Conservation (phyloP, 2,329 filamentous ascomycete species). For the Knoxdaviesia capensis region DNA sequence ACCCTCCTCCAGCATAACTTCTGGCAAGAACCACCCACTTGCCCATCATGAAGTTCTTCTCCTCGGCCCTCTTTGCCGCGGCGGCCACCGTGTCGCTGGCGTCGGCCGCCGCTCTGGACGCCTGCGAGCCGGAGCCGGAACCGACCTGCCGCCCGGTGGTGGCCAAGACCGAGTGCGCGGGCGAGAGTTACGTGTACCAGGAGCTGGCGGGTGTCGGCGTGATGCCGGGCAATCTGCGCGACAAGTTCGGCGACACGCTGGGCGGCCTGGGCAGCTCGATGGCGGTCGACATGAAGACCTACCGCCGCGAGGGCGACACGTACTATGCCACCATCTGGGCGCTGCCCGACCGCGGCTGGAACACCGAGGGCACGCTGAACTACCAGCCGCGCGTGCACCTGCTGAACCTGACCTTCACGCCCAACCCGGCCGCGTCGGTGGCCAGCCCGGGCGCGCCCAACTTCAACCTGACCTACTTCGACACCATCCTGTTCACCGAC, state of each 20-base stretch:
- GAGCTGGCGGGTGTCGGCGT: conserved; percentile 47
- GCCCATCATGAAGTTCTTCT: too few species aligned
- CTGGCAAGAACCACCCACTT: too few species aligned
- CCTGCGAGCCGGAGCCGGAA: too few species aligned
- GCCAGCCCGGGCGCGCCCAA: conserved; percentile 36
- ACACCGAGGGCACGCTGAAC: conserved; percentile 50
- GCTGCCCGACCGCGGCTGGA: conserved; percentile 53
- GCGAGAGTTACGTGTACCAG: conserved; percentile 43
- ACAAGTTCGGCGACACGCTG: conserved; percentile 50
- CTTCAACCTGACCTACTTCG: conserved; percentile 38
- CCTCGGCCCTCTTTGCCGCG: too few species aligned
- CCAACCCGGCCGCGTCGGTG: conserved; percentile 27
- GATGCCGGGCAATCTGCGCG: conserved; percentile 33
- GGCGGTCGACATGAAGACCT: conserved; percentile 31
- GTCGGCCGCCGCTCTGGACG: too few species aligned
- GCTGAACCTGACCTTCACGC: conserved; percentile 37
- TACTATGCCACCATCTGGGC: conserved; percentile 19
- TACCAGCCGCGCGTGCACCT: conserved; percentile 50
- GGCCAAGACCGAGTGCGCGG: conserved; percentile 23
- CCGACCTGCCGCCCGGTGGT: too few species aligned
- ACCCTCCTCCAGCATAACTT: too few species aligned
- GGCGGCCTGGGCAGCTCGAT: conserved; percentile 42
- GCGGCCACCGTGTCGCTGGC: too few species aligned
- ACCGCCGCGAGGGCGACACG: conserved; percentile 37
- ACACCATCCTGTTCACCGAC: conserved; percentile 43